Evolutionary conservation across 495 filamentous ascomycete genomes (phyloP).

Genomic region (Elasticomyces elasticus): DNA sequence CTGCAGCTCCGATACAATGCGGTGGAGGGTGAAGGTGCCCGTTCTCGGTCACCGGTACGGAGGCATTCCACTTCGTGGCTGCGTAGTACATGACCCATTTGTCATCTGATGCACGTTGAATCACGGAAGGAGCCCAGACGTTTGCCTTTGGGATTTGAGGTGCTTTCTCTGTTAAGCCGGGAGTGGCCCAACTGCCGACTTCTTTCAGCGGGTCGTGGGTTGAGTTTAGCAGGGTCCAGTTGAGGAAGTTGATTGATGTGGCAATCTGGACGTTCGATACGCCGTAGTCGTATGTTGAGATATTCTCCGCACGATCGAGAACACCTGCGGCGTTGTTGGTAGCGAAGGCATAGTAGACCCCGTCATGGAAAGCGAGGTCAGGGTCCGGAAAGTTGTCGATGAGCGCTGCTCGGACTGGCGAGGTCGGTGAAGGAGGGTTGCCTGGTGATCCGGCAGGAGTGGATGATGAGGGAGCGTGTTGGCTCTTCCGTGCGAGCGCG

Average conservation of each 20-base stretch:
- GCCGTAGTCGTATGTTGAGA: constrained; percentile 17
- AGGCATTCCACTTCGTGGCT: constrained; percentile 10
- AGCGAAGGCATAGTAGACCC: constrained; percentile 22
- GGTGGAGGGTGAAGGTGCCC: constrained; percentile 5
- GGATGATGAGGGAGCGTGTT: background rate
- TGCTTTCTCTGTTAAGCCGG: constrained; percentile 2
- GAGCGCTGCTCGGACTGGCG: constrained; percentile 8
- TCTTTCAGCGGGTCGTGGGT: constrained; percentile 18
- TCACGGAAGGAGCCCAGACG: constrained; percentile 22
- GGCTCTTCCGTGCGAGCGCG: constrained; percentile 8
- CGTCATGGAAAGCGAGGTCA: constrained; percentile 17
- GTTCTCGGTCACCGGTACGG: too few species aligned
- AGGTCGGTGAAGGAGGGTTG: background rate
- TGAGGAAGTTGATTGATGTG: constrained; percentile 20
- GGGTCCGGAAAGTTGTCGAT: constrained; percentile 27
- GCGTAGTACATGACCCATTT: constrained; percentile 27
- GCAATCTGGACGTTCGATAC: constrained; percentile 25
- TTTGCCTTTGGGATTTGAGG: constrained; percentile 16
- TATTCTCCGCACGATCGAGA: constrained; percentile 8
- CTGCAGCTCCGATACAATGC: constrained; percentile 27
- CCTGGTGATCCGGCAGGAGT: background rate
- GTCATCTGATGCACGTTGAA: constrained; percentile 7
- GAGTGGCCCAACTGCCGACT: constrained; percentile 17
- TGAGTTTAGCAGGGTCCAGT: constrained; percentile 14
- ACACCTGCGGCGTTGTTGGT: constrained; percentile 28